A percentile compares a stretch with the other conserved stretches of the same genome.
Conservation (phyloP, 371 early-diverging fungal genomes). For the Rhizopus stolonifer region DNA sequence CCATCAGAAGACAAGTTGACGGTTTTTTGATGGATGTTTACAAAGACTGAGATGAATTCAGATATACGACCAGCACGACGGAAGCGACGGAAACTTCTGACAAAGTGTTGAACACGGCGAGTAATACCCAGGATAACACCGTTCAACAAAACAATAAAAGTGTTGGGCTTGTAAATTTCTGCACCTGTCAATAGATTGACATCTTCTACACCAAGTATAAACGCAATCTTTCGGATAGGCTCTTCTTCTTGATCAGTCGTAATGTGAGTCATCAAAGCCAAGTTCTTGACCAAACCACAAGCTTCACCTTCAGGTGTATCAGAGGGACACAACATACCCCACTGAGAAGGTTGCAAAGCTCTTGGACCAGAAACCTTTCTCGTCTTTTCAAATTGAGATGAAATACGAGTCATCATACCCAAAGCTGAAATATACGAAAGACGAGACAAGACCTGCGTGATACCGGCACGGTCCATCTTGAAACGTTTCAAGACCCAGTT, state of each 20-base stretch:
- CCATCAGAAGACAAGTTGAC: conserved; percentile 97
- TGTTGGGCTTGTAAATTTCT: conserved; percentile 74
- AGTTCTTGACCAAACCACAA: conserved; percentile 99
- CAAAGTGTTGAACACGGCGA: conserved; percentile 78
- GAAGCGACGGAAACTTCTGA: conserved; percentile 78
- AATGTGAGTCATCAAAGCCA: conserved; percentile 99
- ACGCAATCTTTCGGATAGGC: conserved; percentile 74
- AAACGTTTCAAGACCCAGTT: conserved; percentile 99
- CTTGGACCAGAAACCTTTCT: conserved; percentile 99
- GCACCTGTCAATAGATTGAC: conserved; percentile 80
- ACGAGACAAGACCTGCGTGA: conserved; percentile 97
- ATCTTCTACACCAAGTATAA: conserved; percentile 89
- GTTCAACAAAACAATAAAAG: conserved; percentile 89
- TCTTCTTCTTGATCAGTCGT: conserved; percentile 93
- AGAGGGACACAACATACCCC: conserved; percentile 99
- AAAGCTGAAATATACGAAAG: conserved; percentile 97
- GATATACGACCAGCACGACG: conserved; percentile 88
- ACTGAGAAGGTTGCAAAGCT: conserved; percentile 97
- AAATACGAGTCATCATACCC: conserved; percentile 99
- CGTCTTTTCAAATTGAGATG: conserved; percentile 99
- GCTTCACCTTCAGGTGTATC: conserved; percentile 99
- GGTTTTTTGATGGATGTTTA: conserved; percentile 79
- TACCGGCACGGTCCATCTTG: conserved; percentile 99
- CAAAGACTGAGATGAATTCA: conserved; percentile 93
- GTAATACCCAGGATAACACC: conserved; percentile 90